Evolutionary conservation across 2,329 filamentous ascomycete species (phyloP), one percentile per base, ranked within the genome.

Genomic region (Aureobasidium musti): DNA sequence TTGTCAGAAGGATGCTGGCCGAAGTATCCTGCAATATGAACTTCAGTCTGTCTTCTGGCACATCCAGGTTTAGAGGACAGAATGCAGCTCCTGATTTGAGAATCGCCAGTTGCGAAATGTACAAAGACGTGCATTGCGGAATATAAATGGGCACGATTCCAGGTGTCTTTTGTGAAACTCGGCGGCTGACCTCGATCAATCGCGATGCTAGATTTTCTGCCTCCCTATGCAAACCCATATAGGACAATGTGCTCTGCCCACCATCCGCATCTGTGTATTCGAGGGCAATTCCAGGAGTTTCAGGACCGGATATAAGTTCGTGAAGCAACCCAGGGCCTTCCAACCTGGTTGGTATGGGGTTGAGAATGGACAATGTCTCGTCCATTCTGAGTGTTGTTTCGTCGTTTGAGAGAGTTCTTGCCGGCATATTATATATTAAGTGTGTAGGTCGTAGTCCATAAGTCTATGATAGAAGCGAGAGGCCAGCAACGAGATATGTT

Each of bases 31-130:
- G 76, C 19, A 93, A 77, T 59, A 97, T 93, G 74, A 96, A 97
- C 60, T 83, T 85, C 50, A 96, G 82, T 57, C 93, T 84, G 63
- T 96, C 91, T 4, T 82, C 76, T 0, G 93, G 93, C 0, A 89
- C 86, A 76, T 96, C 92, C 57, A 91, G 82, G 68, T 89, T 89
- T 66, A 97, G 79, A 0, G 93, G 92, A 70, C 92, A 97, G 72
- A 97, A 97, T 0, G 91, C 91, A 41, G 86, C 91, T 7, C 93
- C 93, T 14, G 88, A 87, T 76, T 93, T 92, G 54, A 97, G 81
- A 63, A 94, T 86, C 3, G 89, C 92, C 52, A 97, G 77, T 69
- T 91, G 84, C 1, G 91, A 83, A 66, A 95, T 83, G 76, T 97
- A 97, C 28, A 97, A 82, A 54, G 88, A 83, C 11, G 89, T 86